Conservation (phyloP, 176 grass and related monocot species). For the Oryza meridionalis region DNA sequence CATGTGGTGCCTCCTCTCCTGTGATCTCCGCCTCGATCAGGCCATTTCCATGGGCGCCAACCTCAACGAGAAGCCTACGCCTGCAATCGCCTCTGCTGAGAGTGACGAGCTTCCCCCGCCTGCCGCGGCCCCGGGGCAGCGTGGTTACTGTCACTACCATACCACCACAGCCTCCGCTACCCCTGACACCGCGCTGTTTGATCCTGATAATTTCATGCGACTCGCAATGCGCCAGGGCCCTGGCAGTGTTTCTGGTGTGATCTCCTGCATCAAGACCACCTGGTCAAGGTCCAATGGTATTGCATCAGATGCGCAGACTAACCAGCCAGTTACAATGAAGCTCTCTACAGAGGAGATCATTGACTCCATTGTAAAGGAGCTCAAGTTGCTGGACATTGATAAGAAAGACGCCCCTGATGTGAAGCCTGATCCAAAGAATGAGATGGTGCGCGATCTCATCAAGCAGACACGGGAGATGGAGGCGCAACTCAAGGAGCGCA, state of each 20-base stretch:
- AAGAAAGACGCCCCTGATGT: constrained; percentile 53
- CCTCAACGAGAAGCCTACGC: constrained; percentile 22
- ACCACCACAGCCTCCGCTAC: not conserved
- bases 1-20: constrained; percentile 96
- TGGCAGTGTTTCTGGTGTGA: not conserved
- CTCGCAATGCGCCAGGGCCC: constrained; percentile 31
- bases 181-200: constrained; percentile 38
- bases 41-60: constrained; percentile 53
- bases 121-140: not conserved
- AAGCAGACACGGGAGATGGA: constrained; percentile 79
- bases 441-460: constrained; percentile 69
- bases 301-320: constrained; percentile 24
- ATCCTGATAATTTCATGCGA: constrained; percentile 55
- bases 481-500: constrained; percentile 84
- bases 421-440: constrained; percentile 53
- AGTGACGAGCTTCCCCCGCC: not conserved
- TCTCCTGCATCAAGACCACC: constrained; percentile 45
- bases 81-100: not conserved
- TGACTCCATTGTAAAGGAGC: constrained; percentile 52
- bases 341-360: constrained; percentile 61
- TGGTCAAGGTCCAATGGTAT: constrained; percentile 25
- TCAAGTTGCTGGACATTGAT: constrained; percentile 63
- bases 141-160: constrained; percentile 34
- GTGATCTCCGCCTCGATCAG: constrained; percentile 77
- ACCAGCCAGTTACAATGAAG: constrained; percentile 47